Percentiles rank a stretch among this genome's conserved stretches.
These are phyloP conservation scores for Colletotrichum musae DNA, from an alignment of 2,329 filamentous ascomycete species.

Conservation along the genomic window DNA sequence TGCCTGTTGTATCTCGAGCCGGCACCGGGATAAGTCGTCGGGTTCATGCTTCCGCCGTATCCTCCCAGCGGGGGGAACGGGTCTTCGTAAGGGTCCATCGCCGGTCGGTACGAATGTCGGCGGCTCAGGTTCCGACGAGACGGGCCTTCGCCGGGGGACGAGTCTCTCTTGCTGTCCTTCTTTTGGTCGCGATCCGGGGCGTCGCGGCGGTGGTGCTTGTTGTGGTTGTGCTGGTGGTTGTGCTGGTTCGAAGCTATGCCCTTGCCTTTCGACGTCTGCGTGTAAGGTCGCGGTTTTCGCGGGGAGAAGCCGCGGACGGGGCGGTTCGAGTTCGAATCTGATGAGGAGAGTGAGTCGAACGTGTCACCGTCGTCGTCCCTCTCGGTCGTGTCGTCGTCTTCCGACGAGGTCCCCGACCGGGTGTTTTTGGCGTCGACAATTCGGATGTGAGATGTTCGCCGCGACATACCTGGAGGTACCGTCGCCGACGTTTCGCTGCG, in stretches of 20 bases:
- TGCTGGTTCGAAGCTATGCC: not conserved
- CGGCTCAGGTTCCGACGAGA: not conserved
- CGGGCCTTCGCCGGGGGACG: not conserved
- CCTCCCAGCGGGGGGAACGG: no score
- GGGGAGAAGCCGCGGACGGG: not conserved
- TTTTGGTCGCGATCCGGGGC: not conserved
- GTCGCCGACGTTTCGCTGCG: not conserved
- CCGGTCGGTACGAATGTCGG: not conserved
- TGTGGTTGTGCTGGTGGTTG: no score
- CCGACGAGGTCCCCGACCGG: not conserved
- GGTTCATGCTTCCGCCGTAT: no score
- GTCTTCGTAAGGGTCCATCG: not conserved
- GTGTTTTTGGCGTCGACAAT: not conserved
- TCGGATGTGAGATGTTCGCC: not conserved
- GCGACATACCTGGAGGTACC: not conserved
- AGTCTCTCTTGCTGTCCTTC: not conserved
- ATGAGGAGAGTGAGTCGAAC: not conserved
- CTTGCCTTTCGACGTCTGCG: not conserved
- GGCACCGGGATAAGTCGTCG: no score
- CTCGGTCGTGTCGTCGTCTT: not conserved
- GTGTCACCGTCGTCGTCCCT: not conserved
- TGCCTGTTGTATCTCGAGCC: no score
- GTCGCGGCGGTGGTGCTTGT: not conserved
- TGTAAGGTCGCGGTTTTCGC: not conserved
- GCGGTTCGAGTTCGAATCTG: not conserved